Conservation (phyloP, 139 green algal genomes). For the Picochlorum sp. region DNA sequence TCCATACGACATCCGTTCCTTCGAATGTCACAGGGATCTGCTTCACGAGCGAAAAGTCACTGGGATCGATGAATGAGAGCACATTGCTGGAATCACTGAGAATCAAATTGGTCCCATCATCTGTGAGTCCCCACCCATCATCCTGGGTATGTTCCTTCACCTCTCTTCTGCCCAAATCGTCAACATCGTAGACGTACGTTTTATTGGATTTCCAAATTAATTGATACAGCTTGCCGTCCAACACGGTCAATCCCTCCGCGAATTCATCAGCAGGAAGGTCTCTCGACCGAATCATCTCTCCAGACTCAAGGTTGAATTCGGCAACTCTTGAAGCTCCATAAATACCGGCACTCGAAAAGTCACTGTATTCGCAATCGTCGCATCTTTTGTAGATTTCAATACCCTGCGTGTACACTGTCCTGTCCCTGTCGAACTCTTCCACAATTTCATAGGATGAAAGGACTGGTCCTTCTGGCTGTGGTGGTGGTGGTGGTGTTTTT, state of each 20-base stretch:
- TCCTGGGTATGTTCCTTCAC: constrained; percentile 15
- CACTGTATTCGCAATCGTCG: constrained; percentile 45
- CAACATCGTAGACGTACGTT: constrained; percentile 26
- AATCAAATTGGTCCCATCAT: constrained; percentile 52
- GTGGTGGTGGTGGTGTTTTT: neutral
- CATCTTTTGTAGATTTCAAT: constrained; percentile 59
- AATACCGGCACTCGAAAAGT: constrained; percentile 73
- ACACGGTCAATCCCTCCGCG: constrained; percentile 61
- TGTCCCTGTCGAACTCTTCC: constrained; percentile 59
- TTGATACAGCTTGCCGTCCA: constrained; percentile 60
- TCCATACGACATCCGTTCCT: constrained; percentile 5
- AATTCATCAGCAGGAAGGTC: constrained; percentile 46
- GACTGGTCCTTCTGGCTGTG: neutral
- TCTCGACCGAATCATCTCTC: constrained; percentile 34
- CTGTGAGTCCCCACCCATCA: constrained; percentile 80
- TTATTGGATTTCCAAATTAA: constrained; percentile 51
- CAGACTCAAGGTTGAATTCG: constrained; percentile 51
- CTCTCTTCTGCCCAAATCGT: constrained; percentile 19
- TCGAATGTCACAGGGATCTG: constrained; percentile 25
- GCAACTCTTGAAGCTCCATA: constrained; percentile 60
- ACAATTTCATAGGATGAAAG: constrained; percentile 49
- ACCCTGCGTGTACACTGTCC: constrained; percentile 73
- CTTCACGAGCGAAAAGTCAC: constrained; percentile 13
- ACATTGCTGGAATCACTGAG: constrained; percentile 52
- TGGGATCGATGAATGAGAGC: constrained; percentile 56